phyloP scores from a whole-genome alignment of 2,329 filamentous ascomycete species.

The Grosmannia penicillata region DNA sequence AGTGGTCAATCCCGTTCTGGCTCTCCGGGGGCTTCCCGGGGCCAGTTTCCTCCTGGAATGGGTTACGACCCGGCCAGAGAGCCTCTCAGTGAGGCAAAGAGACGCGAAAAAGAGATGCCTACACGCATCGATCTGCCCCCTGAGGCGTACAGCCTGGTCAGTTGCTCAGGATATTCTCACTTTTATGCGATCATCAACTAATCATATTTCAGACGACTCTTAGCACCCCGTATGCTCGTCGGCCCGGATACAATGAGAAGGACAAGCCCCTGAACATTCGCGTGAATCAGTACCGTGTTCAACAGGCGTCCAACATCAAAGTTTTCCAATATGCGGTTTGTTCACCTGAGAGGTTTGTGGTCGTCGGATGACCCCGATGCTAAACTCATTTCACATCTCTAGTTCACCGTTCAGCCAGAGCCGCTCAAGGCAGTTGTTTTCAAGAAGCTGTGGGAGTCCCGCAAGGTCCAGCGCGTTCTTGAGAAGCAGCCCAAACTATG shows the following conservation, averaged over 20 bases:
- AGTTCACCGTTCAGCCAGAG: slow-evolving; percentile 52
- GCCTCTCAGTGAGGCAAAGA: slow-evolving; percentile 8
- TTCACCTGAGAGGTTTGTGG: no score
- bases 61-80: slow-evolving; percentile 29
- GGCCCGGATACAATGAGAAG: slow-evolving; percentile 41
- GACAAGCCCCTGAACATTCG: slow-evolving; percentile 44
- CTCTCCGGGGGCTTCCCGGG: not conserved
- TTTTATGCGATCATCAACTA: slow-evolving; percentile 4
- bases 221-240: slow-evolving; percentile 22
- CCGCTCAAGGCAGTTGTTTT: slow-evolving; percentile 49
- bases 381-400: no score
- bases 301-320: slow-evolving; percentile 13
- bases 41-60: slow-evolving; percentile 12
- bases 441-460: slow-evolving; percentile 62
- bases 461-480: slow-evolving; percentile 40
- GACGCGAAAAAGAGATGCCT: slow-evolving; percentile 15
- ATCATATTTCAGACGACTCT: slow-evolving; percentile 11
- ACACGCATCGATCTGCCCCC: slow-evolving; percentile 41
- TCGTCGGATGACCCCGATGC: no score
- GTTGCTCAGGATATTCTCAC: slow-evolving; percentile 3
- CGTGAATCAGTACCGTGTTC: slow-evolving; percentile 21
- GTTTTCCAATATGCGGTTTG: slow-evolving; percentile 83
- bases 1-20: no score
- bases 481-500: slow-evolving; percentile 33
- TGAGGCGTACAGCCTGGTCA: slow-evolving; percentile 35